These are phyloP conservation scores for Nakaseomyces uthaithaninus DNA, from an alignment of 1,139 yeast genomes.

Conservation along the genomic window DNA sequence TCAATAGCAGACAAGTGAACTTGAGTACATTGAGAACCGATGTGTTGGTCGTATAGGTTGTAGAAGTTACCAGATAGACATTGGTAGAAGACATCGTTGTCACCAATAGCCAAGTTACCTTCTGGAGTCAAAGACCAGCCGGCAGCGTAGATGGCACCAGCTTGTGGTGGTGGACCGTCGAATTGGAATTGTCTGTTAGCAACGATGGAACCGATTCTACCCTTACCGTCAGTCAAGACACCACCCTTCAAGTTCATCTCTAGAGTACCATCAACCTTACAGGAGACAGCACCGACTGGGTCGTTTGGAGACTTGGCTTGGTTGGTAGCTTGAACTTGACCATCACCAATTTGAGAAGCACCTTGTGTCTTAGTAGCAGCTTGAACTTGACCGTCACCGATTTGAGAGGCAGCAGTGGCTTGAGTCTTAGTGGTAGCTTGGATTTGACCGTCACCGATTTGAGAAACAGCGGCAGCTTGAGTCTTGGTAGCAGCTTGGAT, in stretches of 20 bases:
- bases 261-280: conserved; percentile 45
- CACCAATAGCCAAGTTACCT: conserved; percentile 65
- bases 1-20: conserved; percentile 60
- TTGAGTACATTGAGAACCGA: conserved; percentile 58
- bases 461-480: conserved; percentile 29
- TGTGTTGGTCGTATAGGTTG: conserved; percentile 67
- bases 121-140: conserved; percentile 64
- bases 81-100: conserved; percentile 59
- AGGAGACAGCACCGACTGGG: conserved; percentile 38
- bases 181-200: conserved; percentile 85
- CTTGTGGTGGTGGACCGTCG: conserved; percentile 85
- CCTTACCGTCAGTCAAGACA: conserved; percentile 50
- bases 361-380: not conserved
- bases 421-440: conserved; percentile 27
- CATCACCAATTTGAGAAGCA: conserved; percentile 32
- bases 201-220: conserved; percentile 75
- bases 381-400: conserved; percentile 30
- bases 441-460: conserved; percentile 8
- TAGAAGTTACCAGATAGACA: conserved; percentile 74
- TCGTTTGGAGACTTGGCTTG: conserved; percentile 19
- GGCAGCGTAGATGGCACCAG: conserved; percentile 74
- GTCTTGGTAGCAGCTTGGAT: conserved; percentile 41
- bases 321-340: conserved; percentile 32
- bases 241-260: conserved; percentile 47
- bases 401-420: conserved; percentile 38